phyloP scores from a whole-genome alignment of 2,329 filamentous ascomycete genomes.

The Stachybotrys chartarum region DNA sequence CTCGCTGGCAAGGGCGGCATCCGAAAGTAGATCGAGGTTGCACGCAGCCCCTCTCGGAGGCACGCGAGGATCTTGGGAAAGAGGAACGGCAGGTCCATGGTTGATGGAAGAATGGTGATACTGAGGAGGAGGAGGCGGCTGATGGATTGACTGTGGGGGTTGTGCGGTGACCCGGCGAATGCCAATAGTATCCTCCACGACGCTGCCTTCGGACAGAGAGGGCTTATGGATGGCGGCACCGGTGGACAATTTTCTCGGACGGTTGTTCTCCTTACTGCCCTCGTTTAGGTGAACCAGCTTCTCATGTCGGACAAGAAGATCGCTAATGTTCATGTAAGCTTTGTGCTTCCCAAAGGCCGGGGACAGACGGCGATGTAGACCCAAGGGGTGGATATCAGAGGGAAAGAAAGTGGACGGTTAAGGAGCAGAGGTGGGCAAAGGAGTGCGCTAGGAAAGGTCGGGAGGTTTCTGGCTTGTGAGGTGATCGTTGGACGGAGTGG shows the following conservation, averaged over 20 bases:
- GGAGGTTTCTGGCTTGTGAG: not conserved
- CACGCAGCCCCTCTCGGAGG: slow-evolving; percentile 40
- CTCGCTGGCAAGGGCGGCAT: slow-evolving; percentile 52
- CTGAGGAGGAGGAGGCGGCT: slow-evolving; percentile 14
- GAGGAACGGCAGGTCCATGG: slow-evolving; percentile 23
- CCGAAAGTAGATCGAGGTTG: slow-evolving; percentile 52
- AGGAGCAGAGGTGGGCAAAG: not conserved
- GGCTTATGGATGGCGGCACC: slow-evolving; percentile 35
- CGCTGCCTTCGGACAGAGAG: slow-evolving; percentile 39
- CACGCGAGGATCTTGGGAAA: slow-evolving; percentile 39
- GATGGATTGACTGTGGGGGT: slow-evolving; percentile 7
- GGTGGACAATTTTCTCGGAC: slow-evolving; percentile 45
- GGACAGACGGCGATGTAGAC: not conserved
- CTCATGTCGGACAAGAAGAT: slow-evolving; percentile 56
- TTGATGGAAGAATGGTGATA: slow-evolving; percentile 34
- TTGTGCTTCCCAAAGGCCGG: slow-evolving; percentile 3
- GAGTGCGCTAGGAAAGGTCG: no score
- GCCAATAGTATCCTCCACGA: slow-evolving; percentile 37
- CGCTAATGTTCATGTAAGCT: slow-evolving; percentile 57
- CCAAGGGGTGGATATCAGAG: not conserved
- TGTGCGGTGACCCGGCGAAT: slow-evolving; percentile 24
- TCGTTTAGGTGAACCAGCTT: slow-evolving; percentile 59
- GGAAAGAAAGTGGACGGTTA: not conserved
- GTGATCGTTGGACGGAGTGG: not conserved
- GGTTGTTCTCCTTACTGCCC: slow-evolving; percentile 44